These are phyloP conservation scores for Coniosporium apollinis DNA, from an alignment of 495 filamentous ascomycete genomes.

Conservation along the genomic window DNA sequence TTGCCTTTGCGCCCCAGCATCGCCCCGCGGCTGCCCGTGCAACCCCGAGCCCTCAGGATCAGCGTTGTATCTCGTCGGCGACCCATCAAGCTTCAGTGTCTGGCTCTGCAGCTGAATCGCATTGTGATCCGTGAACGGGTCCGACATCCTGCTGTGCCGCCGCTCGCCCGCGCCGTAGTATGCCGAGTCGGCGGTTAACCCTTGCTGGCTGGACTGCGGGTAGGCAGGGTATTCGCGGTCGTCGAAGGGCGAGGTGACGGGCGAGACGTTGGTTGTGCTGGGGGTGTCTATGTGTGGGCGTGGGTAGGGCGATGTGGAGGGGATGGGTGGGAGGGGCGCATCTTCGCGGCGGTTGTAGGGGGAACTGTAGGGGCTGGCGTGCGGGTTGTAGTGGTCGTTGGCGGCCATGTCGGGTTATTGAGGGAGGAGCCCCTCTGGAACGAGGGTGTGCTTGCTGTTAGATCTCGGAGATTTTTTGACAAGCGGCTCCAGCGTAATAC, in stretches of 20 bases:
- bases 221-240: constrained; percentile 42
- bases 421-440: too few relatives aligned
- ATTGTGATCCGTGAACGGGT: constrained; percentile 43
- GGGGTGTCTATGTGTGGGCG: constrained; percentile 7
- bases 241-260: constrained; percentile 36
- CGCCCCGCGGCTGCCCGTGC: constrained; percentile 17
- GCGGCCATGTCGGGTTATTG: constrained; percentile 66
- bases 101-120: constrained; percentile 38
- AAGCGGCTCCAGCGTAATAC: too few relatives aligned
- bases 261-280: constrained; percentile 8
- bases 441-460: too few relatives aligned
- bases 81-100: constrained; percentile 15
- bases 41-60: constrained; percentile 12
- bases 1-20: constrained; percentile 29
- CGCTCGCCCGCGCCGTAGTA: constrained; percentile 36
- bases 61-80: constrained; percentile 12
- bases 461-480: too few relatives aligned
- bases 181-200: constrained; percentile 31
- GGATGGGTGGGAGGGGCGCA: constrained; percentile 29
- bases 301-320: constrained; percentile 3
- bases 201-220: constrained; percentile 29
- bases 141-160: constrained; percentile 25
- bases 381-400: constrained; percentile 59
- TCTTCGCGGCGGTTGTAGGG: constrained; percentile 20
- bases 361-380: constrained; percentile 19